A percentile compares a stretch with the other conserved stretches of the same genome.
phyloP scores from a whole-genome alignment of 1,284 basidiomycete species.

The Pseudomicrostroma phylloplanum region DNA sequence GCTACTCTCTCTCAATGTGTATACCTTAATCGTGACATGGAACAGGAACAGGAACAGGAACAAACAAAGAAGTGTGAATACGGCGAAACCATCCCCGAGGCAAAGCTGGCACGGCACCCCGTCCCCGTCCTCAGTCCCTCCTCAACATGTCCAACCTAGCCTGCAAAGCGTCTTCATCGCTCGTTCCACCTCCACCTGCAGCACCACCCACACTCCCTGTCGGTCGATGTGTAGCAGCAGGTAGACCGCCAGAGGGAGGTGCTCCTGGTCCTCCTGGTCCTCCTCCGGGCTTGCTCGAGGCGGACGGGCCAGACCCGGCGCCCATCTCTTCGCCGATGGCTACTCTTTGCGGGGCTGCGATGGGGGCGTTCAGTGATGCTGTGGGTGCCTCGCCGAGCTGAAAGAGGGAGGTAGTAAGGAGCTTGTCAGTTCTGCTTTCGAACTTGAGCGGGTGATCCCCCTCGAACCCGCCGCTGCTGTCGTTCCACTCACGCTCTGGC shows the following conservation, averaged over 20 bases:
- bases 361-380: slow-evolving; percentile 26
- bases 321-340: slow-evolving; percentile 42
- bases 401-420: background rate
- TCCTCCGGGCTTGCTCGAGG: background rate
- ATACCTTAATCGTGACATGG: too few relatives aligned
- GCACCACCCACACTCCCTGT: slow-evolving; percentile 11
- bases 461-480: too few relatives aligned
- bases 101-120: too few relatives aligned
- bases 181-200: slow-evolving; percentile 17
- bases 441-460: too few relatives aligned
- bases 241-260: background rate
- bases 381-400: slow-evolving; percentile 43
- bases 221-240: background rate
- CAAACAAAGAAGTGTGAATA: too few relatives aligned
- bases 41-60: too few relatives aligned
- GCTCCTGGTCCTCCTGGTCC: slow-evolving; percentile 13
- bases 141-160: slow-evolving; percentile 44
- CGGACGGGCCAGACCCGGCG: background rate
- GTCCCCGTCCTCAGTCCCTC: slow-evolving; percentile 32
- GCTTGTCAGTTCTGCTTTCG: too few relatives aligned
- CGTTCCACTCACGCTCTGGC: slow-evolving; percentile 80
- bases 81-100: too few relatives aligned
- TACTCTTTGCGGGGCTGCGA: slow-evolving; percentile 29
- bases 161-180: slow-evolving; percentile 46
- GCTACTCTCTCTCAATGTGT: too few relatives aligned